Evolutionary conservation across 805 yeast species (phyloP), one percentile per base, ranked within the genome.

Genomic region (Barnettozyma wickerhamii): DNA sequence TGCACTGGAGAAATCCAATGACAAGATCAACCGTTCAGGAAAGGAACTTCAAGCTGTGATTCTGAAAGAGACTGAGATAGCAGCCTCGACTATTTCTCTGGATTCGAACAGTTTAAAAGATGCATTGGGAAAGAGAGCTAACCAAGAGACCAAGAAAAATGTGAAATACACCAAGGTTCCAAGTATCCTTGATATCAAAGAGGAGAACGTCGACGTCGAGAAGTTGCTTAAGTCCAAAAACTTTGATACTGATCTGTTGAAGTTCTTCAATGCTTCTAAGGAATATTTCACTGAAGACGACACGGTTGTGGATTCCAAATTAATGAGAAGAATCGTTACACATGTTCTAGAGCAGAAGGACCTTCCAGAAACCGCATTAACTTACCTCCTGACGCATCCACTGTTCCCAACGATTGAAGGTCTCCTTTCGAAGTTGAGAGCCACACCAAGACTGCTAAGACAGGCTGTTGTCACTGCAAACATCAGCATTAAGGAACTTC

Each of bases 331-430:
- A 35, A 63, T 78, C 6, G 67, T 71, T 20, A 64, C 57, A 26
- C 63, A 71, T 46, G 69, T 74, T 6, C 64, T 81, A 35, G 43
- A 50, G 3, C n/a, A 14, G 6, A 41, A 42, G 10, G 48, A 50
- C 18, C 30, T 52, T 10, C 54, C 56, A 18, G 79, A 81, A 52
- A 63, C 63, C 35, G 69, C 88, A 3, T 61, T 87, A 35, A 74
- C 83, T 1, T 90, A 86, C 55, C 68, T 90, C 26, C 68, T 91
- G 47, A 84, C 96, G 3, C 95, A 91, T 64, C 96, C 96, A 14
- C 64, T 87, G 15, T 89, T 83, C 62, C 96, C 97, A 9, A 74
- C 70, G 45, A 68, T 86, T 9, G 61, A 64, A 5, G 79, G 79
- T 2, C 59, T 90, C 33, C 62, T 91, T 33, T 55, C 67, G 13